Conservation (phyloP, 306 rosid species). For the Dicorynia guianensis region DNA sequence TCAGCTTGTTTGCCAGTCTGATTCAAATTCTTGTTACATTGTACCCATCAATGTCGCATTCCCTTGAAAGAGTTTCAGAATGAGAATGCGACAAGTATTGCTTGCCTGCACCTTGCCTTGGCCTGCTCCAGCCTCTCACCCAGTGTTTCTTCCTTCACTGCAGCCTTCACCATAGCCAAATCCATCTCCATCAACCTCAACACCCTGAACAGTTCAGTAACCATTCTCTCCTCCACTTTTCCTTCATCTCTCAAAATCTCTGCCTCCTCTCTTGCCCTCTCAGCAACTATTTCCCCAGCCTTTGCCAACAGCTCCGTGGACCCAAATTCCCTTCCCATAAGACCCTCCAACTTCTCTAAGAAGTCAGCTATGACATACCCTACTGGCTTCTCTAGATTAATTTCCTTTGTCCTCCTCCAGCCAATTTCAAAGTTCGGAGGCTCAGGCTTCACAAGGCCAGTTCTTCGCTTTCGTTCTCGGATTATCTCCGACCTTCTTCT, state of each 20-base stretch:
- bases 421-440: conserved; percentile 90
- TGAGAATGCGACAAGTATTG: conserved; percentile 87
- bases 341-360: conserved; percentile 76
- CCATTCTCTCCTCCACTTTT: conserved; percentile 90
- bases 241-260: conserved; percentile 78
- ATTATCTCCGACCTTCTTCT: conserved; percentile 79
- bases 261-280: conserved; percentile 91
- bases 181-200: conserved; percentile 93
- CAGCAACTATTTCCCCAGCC: conserved; percentile 87
- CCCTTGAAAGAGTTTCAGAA: conserved; percentile 50
- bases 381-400: conserved; percentile 70
- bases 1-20: too few relatives aligned
- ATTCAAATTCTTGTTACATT: neutral
- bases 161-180: conserved; percentile 86
- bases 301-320: conserved; percentile 73
- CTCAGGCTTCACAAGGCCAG: conserved; percentile 54
- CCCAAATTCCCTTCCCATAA: conserved; percentile 85
- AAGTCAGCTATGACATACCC: conserved; percentile 85
- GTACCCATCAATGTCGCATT: conserved; percentile 8
- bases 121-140: conserved; percentile 79
- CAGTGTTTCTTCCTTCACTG: conserved; percentile 85
- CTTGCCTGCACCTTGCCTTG: conserved; percentile 96
- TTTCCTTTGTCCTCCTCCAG: conserved; percentile 92
- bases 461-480: conserved; percentile 49
- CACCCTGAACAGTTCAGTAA: conserved; percentile 80